phyloP scores from a whole-genome alignment of 139 green algal genomes.

The Pseudopediastrum boryanum region DNA sequence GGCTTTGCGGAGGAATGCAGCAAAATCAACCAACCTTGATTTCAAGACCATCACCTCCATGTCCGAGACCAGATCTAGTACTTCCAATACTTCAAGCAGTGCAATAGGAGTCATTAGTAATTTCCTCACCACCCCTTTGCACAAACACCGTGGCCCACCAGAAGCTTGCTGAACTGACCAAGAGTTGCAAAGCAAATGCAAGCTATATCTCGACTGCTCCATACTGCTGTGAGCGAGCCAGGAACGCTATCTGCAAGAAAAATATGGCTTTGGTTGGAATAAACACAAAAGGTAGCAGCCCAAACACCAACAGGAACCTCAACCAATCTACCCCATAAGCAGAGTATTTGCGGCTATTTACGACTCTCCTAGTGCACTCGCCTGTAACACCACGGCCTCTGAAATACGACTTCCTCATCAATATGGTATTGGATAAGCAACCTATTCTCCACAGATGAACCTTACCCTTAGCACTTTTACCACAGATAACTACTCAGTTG shows the following conservation, averaged over 20 bases:
- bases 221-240: neutral
- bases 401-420: neutral
- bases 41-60: neutral
- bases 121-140: neutral
- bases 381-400: neutral
- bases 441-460: too few species aligned
- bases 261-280: neutral
- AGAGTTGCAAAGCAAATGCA: neutral
- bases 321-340: neutral
- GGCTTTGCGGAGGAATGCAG: constrained; percentile 3
- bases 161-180: neutral
- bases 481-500: too few species aligned
- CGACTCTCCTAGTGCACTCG: neutral
- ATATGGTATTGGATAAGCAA: too few species aligned
- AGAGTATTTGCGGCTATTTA: neutral
- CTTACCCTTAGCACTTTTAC: too few species aligned
- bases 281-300: neutral
- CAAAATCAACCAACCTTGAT: neutral
- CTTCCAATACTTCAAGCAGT: neutral
- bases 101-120: neutral
- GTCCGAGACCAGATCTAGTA: neutral
- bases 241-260: neutral
- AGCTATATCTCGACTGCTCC: neutral
- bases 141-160: neutral
- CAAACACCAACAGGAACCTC: constrained; percentile 2